phyloP scores from a whole-genome alignment of 129 eudicot genomes.

The Dittrichia graveolens region DNA sequence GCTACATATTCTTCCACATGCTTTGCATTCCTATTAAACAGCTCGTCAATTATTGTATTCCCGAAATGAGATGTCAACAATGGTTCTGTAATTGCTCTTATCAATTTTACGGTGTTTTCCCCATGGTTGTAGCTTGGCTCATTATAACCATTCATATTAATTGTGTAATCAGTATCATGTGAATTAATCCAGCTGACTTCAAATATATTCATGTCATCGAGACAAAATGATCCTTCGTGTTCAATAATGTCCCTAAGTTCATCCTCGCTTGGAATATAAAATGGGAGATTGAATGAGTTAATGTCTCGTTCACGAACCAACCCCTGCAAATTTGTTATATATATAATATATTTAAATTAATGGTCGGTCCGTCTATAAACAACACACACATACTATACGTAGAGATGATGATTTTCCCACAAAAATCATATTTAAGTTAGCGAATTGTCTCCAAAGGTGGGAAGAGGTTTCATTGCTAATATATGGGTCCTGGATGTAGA shows the following conservation, averaged over 20 bases:
- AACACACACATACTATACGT: too few relatives aligned
- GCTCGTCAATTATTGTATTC: neutral
- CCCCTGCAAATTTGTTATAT: too few relatives aligned
- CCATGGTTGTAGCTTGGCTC: neutral
- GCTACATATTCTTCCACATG: neutral
- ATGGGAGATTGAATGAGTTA: slow-evolving; percentile 2
- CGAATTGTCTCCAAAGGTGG: too few relatives aligned
- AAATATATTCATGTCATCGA: slow-evolving; percentile 30
- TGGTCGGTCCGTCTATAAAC: too few relatives aligned
- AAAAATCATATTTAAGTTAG: too few relatives aligned
- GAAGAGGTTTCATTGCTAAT: too few relatives aligned
- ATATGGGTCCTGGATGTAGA: too few relatives aligned
- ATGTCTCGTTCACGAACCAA: slow-evolving; percentile 11
- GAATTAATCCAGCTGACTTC: slow-evolving; percentile 44
- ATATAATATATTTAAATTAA: neutral
- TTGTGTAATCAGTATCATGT: neutral
- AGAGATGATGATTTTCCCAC: too few relatives aligned
- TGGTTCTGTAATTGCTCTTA: slow-evolving; percentile 26
- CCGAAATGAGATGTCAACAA: neutral
- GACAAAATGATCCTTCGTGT: neutral
- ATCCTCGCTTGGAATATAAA: slow-evolving; percentile 10
- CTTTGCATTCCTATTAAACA: neutral
- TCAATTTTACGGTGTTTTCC: neutral
- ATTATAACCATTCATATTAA: neutral
- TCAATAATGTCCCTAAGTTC: slow-evolving; percentile 6